Conservation (phyloP, 257 asterid genomes). For the Penstemon newberryi region DNA sequence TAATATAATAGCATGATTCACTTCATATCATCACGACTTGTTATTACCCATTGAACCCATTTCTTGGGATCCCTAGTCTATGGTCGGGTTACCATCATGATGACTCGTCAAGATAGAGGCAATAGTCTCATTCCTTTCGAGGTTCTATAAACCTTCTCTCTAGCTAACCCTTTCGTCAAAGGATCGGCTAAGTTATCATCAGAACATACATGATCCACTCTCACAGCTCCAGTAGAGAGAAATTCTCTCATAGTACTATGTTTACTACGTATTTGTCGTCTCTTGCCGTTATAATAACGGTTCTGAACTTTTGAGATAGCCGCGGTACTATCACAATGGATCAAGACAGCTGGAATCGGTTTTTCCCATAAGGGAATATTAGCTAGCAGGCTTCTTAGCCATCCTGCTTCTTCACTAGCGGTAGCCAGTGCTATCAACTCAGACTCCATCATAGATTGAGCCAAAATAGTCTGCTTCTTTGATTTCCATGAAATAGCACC, state of each 20-base stretch:
- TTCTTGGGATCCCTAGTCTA: background rate
- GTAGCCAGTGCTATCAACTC: background rate
- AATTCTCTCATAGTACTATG: background rate
- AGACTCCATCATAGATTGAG: background rate
- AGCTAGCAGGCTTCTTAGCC: background rate
- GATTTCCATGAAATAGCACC: constrained; percentile 13
- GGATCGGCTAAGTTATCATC: background rate
- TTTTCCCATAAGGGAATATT: background rate
- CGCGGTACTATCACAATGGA: background rate
- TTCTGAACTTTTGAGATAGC: background rate
- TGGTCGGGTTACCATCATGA: constrained; percentile 10
- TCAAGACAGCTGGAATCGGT: background rate
- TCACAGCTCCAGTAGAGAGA: background rate
- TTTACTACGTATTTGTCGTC: background rate
- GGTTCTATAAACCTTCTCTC: constrained; percentile 7
- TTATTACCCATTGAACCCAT: no score
- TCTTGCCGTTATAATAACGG: background rate
- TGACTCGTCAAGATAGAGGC: background rate
- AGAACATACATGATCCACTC: background rate
- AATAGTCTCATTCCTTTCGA: no score
- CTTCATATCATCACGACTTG: no score
- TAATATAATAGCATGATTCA: no score
- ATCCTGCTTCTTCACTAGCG: background rate
- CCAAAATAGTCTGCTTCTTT: constrained; percentile 7
- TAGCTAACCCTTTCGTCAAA: constrained; percentile 3